phyloP scores from a whole-genome alignment of 2,329 filamentous ascomycete species.

The Colletotrichum horii region DNA sequence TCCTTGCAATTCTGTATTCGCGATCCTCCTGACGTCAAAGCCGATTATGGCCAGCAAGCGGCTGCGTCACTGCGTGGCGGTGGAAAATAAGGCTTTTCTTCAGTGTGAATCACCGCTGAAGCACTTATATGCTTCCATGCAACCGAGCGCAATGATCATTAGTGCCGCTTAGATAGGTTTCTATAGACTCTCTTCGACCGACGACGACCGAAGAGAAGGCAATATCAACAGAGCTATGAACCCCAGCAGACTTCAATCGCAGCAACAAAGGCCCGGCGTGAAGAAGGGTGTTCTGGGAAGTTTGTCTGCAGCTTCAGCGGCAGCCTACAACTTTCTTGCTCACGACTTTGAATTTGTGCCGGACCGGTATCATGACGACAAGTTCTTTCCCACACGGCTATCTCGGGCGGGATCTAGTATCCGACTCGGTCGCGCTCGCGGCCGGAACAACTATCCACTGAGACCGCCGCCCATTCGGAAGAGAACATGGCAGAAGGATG shows the following conservation, averaged over 20 bases:
- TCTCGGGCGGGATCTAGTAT: constrained; percentile 12
- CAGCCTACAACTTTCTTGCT: constrained; percentile 9
- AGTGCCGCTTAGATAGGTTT: neutral
- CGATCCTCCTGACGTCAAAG: constrained; percentile 8
- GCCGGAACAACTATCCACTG: neutral
- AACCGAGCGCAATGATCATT: neutral
- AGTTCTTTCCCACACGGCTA: neutral
- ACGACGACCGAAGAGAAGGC: neutral
- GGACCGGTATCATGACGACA: constrained; percentile 11
- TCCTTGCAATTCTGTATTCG: neutral
- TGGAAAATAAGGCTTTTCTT: neutral
- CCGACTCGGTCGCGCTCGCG: constrained; percentile 5
- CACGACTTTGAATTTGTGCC: constrained; percentile 16
- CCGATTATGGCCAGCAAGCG: neutral
- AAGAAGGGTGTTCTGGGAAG: neutral
- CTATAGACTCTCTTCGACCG: neutral
- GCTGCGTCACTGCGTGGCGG: constrained; percentile 8
- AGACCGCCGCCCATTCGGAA: constrained; percentile 5
- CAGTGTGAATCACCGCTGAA: neutral
- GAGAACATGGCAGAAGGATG: constrained; percentile 8
- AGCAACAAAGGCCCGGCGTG: constrained; percentile 1
- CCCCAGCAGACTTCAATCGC: neutral
- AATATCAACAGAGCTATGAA: neutral
- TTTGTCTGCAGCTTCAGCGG: constrained; percentile 2
- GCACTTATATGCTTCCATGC: constrained; percentile 7